phyloP scores from a whole-genome alignment of 1,284 basidiomycete species.

The Inonotus hispidus region DNA sequence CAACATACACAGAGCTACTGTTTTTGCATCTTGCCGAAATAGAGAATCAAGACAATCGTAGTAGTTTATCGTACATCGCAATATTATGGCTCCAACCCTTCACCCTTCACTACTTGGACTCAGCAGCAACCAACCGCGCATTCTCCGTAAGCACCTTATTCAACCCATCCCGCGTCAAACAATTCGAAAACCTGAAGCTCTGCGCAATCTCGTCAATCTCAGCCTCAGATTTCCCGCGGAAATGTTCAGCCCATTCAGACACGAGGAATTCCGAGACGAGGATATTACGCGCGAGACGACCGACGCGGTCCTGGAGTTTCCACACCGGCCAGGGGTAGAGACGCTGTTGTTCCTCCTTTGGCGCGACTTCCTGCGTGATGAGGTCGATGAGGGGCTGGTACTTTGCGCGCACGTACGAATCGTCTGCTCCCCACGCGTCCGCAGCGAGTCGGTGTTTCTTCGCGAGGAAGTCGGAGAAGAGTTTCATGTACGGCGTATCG shows the following conservation, averaged over 20 bases:
- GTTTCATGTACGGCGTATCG: conserved; percentile 45
- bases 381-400: conserved; percentile 56
- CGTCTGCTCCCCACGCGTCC: conserved; percentile 65
- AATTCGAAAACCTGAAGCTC: conserved; percentile 58
- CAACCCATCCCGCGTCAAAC: conserved; percentile 42
- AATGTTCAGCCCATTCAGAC: conserved; percentile 60
- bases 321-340: conserved; percentile 41
- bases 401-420: conserved; percentile 45
- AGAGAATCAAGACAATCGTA: too few relatives aligned
- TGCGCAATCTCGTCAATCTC: conserved; percentile 56
- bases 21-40: too few relatives aligned
- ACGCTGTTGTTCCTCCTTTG: conserved; percentile 31
- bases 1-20: not conserved
- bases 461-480: conserved; percentile 40
- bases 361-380: conserved; percentile 39
- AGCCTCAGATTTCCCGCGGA: conserved; percentile 46
- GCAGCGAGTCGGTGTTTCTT: conserved; percentile 61
- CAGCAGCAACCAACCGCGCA: conserved; percentile 16
- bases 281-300: conserved; percentile 48
- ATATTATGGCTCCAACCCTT: too few relatives aligned
- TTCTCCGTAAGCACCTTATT: conserved; percentile 43
- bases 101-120: not conserved
- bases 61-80: too few relatives aligned
- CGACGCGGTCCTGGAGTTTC: conserved; percentile 32
- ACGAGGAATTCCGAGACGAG: conserved; percentile 61